A percentile compares a stretch with the other conserved stretches of the same genome.
Evolutionary conservation across 371 early-diverging fungal species (phyloP).

Genomic region (Syncephalastrum sp.): DNA sequence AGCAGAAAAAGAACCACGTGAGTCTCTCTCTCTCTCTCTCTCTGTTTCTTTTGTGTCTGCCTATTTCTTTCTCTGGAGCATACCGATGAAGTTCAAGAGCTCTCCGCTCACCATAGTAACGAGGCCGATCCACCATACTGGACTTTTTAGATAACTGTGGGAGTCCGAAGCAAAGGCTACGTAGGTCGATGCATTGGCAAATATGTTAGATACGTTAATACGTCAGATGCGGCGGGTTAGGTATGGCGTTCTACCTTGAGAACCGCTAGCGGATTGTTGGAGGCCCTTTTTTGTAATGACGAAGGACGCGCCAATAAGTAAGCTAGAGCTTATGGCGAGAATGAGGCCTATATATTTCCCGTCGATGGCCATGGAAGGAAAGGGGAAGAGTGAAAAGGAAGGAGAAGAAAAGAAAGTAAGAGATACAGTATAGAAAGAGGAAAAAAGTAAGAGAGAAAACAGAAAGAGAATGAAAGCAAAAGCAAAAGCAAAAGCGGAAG

Average conservation of each 20-base stretch:
- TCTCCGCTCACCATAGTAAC: slow-evolving; percentile 83
- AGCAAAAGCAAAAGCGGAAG: too few relatives aligned
- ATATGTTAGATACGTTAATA: background rate
- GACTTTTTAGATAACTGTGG: slow-evolving; percentile 74
- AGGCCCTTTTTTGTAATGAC: slow-evolving; percentile 86
- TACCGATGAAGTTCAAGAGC: slow-evolving; percentile 69
- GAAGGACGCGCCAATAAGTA: slow-evolving; percentile 80
- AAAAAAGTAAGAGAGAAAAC: background rate
- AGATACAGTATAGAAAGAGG: background rate
- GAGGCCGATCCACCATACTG: slow-evolving; percentile 88
- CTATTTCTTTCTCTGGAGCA: background rate
- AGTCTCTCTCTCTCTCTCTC: background rate
- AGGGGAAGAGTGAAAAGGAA: background rate
- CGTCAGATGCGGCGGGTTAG: too few relatives aligned
- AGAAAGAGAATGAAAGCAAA: too few relatives aligned
- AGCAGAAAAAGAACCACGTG: slow-evolving; percentile 12
- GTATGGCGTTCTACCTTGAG: slow-evolving; percentile 7
- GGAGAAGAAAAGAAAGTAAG: slow-evolving; percentile 11
- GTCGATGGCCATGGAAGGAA: slow-evolving; percentile 37
- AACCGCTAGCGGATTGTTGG: slow-evolving; percentile 13
- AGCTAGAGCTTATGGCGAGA: slow-evolving; percentile 78
- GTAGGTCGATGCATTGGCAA: background rate
- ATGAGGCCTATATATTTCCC: slow-evolving; percentile 83
- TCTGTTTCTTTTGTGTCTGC: background rate
- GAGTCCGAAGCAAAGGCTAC: slow-evolving; percentile 51